phyloP scores from a whole-genome alignment of 2,329 filamentous ascomycete genomes.

The Penicillium sp. region DNA sequence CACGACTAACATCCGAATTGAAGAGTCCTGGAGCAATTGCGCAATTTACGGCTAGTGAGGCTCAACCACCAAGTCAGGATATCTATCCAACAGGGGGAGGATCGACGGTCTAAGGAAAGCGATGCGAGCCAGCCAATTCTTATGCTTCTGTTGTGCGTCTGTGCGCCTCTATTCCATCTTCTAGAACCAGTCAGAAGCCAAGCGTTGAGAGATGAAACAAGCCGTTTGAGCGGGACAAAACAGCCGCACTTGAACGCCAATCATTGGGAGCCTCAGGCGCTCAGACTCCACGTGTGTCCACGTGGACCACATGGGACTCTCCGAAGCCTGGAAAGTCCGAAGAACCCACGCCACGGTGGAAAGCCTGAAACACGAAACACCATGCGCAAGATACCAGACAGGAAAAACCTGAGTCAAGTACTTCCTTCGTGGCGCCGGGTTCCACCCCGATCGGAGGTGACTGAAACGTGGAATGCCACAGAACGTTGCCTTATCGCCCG shows the following conservation, averaged over 20 bases:
- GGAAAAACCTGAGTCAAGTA: constrained; percentile 5
- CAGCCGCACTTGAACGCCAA: background rate
- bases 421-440: constrained; percentile 2
- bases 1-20: background rate
- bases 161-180: background rate
- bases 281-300: constrained; percentile 35
- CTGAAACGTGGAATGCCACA: constrained; percentile 9
- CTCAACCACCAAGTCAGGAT: background rate
- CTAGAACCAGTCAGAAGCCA: background rate
- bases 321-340: constrained; percentile 28
- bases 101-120: background rate
- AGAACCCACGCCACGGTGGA: background rate
- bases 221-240: constrained; percentile 1
- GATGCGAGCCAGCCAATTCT: background rate
- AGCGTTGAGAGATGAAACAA: constrained; percentile 2
- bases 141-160: background rate
- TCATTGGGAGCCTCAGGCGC: constrained; percentile 8
- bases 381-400: background rate
- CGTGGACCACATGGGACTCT: constrained; percentile 34
- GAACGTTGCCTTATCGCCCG: background rate
- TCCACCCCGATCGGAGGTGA: constrained; percentile 5
- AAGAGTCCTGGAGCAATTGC: background rate
- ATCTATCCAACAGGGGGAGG: background rate
- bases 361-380: background rate
- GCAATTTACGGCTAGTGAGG: background rate